phyloP scores from a whole-genome alignment of 2,329 filamentous ascomycete genomes.

The Ceratocystis harringtonii region DNA sequence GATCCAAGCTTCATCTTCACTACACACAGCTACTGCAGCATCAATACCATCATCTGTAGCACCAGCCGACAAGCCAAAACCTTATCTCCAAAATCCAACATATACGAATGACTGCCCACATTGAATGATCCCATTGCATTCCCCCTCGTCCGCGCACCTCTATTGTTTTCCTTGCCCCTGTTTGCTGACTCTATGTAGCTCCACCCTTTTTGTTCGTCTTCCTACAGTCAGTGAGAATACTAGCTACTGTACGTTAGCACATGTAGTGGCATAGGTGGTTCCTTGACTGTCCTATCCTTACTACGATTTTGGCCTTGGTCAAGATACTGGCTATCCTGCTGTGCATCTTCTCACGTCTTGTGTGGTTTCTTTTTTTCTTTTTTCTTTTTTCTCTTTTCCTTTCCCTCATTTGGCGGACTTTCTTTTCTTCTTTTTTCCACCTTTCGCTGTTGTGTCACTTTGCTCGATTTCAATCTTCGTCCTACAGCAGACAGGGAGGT shows the following conservation, averaged over 20 bases:
- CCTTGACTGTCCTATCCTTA: background rate
- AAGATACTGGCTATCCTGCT: background rate
- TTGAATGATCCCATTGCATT: background rate
- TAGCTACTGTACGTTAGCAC: background rate
- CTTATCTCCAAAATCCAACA: background rate
- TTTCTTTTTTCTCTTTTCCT: background rate
- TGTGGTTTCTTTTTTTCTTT: background rate
- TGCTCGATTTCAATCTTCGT: background rate
- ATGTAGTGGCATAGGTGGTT: conserved; percentile 1
- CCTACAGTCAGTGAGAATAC: background rate
- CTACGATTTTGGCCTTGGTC: background rate
- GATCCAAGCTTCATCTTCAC: background rate
- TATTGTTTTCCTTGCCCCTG: background rate
- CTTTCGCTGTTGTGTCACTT: background rate
- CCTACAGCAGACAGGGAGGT: background rate
- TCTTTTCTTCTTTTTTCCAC: background rate
- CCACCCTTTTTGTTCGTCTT: background rate
- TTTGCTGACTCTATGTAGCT: background rate
- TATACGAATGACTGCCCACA: background rate
- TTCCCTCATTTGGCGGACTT: background rate
- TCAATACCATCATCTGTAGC: background rate
- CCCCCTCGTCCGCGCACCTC: background rate
- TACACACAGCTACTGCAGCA: background rate
- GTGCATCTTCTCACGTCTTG: background rate
- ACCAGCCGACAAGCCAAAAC: background rate